Percentiles rank a stretch among this genome's conserved stretches.
Evolutionary conservation across 139 green algal species (phyloP).

Genomic region (Trebouxia sp.): DNA sequence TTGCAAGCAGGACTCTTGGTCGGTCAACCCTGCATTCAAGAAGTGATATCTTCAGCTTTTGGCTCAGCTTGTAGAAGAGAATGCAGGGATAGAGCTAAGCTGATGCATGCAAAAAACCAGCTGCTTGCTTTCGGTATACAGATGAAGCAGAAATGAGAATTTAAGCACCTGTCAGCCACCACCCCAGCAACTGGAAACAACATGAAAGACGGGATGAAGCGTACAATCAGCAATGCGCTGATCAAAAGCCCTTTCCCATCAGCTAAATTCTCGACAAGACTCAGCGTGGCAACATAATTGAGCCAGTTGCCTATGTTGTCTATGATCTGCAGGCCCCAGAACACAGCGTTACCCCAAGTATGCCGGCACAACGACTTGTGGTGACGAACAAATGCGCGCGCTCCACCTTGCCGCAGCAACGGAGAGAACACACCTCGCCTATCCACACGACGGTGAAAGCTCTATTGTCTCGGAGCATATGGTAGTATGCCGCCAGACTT

Average conservation of each 20-base stretch:
- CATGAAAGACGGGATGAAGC: slow-evolving; percentile 49
- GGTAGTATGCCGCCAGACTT: slow-evolving; percentile 4
- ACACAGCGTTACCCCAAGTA: not conserved
- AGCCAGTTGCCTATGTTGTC: slow-evolving; percentile 36
- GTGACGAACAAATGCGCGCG: too few species aligned
- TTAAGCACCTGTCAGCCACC: slow-evolving; percentile 49
- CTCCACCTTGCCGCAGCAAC: too few species aligned
- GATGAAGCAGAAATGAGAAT: not conserved
- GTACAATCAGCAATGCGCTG: slow-evolving; percentile 40
- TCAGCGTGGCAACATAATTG: slow-evolving; percentile 48
- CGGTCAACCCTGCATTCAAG: slow-evolving; percentile 40
- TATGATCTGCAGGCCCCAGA: not conserved
- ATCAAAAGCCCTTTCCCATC: slow-evolving; percentile 42
- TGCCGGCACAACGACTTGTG: too few species aligned
- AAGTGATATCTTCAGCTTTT: not conserved
- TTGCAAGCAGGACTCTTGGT: slow-evolving; percentile 35
- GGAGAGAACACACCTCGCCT: slow-evolving; percentile 5
- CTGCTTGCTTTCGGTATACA: not conserved
- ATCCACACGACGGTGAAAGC: slow-evolving; percentile 29
- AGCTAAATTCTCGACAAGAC: slow-evolving; percentile 36
- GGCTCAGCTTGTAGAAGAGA: not conserved
- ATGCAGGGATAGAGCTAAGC: not conserved
- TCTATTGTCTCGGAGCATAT: slow-evolving; percentile 22
- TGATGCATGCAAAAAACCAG: not conserved
- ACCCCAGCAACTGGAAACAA: slow-evolving; percentile 49